Evolutionary conservation across 371 early-diverging fungal genomes (phyloP).

Genomic region (Parasitella parasitica): DNA sequence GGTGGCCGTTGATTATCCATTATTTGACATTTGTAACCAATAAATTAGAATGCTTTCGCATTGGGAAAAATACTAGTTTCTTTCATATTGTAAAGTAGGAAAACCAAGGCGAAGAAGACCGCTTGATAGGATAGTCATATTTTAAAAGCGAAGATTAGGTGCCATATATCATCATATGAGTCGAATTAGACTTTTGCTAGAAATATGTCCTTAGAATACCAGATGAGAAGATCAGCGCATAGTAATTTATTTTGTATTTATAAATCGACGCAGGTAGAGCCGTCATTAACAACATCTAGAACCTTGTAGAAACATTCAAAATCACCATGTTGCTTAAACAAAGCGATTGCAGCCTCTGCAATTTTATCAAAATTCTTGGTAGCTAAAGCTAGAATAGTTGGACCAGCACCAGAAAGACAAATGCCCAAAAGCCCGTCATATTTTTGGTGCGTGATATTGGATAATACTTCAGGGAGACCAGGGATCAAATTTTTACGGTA

Average conservation of each 20-base stretch:
- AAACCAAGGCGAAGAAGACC: too few species aligned
- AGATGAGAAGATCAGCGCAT: too few species aligned
- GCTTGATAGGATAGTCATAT: too few species aligned
- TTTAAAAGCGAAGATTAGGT: too few species aligned
- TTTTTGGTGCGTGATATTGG: slow-evolving; percentile 68
- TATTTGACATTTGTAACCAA: too few species aligned
- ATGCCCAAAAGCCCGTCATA: slow-evolving; percentile 88
- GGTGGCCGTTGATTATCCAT: too few species aligned
- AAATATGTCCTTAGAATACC: too few species aligned
- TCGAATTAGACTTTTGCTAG: too few species aligned
- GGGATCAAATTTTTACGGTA: slow-evolving; percentile 90
- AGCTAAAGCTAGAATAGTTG: slow-evolving; percentile 89
- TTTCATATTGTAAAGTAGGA: too few species aligned
- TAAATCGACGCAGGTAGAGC: slow-evolving; percentile 48
- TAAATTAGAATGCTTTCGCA: too few species aligned
- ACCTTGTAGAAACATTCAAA: slow-evolving; percentile 73
- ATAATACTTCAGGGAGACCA: slow-evolving; percentile 85
- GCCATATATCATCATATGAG: too few species aligned
- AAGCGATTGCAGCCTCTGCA: slow-evolving; percentile 61
- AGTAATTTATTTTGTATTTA: not conserved
- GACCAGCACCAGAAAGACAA: slow-evolving; percentile 95
- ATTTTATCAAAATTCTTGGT: slow-evolving; percentile 76
- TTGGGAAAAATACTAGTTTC: too few species aligned
- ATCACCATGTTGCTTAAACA: slow-evolving; percentile 66
- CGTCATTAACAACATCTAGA: slow-evolving; percentile 74